Evolutionary conservation across 768 basidiomycete species (phyloP).

Genomic region (Mycena indigotica): DNA sequence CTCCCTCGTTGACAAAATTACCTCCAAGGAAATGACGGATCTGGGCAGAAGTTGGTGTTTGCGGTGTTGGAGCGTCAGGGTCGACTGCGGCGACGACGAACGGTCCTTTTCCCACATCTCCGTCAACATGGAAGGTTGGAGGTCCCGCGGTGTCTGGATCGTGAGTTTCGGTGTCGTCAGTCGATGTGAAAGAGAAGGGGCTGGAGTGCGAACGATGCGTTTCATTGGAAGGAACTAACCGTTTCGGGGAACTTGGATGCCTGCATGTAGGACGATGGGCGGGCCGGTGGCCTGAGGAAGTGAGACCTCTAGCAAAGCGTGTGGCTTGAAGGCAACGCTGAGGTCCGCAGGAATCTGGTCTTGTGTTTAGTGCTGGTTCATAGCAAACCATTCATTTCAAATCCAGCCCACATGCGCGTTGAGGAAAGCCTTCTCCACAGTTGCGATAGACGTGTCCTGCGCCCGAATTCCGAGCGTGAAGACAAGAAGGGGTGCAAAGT

Average conservation of each 20-base stretch:
- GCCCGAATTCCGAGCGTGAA: conserved; percentile 8
- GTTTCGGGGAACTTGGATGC: conserved; percentile 25
- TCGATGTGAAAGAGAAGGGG: not conserved
- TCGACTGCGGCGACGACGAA: conserved; percentile 52
- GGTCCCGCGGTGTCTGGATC: conserved; percentile 40
- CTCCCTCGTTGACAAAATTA: conserved; percentile 34
- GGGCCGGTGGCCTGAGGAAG: conserved; percentile 27
- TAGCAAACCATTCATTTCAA: too few species aligned
- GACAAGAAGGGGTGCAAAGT: conserved; percentile 1
- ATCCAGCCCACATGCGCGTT: conserved; percentile 7
- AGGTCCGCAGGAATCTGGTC: conserved; percentile 27
- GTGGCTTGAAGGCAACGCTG: conserved; percentile 26
- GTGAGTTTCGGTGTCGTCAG: not conserved
- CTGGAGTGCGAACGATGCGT: not conserved
- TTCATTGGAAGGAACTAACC: conserved; percentile 3
- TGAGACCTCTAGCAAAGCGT: conserved; percentile 29
- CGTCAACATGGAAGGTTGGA: conserved; percentile 35
- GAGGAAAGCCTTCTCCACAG: conserved; percentile 12
- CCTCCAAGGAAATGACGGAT: conserved; percentile 53
- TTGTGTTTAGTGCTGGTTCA: not conserved
- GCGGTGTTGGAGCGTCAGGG: conserved; percentile 56
- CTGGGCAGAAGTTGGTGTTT: conserved; percentile 42
- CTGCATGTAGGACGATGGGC: conserved; percentile 30
- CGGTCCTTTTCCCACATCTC: conserved; percentile 34
- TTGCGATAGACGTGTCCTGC: conserved; percentile 15